Conservation (phyloP, 768 basidiomycete genomes). For the Suillus spraguei region DNA sequence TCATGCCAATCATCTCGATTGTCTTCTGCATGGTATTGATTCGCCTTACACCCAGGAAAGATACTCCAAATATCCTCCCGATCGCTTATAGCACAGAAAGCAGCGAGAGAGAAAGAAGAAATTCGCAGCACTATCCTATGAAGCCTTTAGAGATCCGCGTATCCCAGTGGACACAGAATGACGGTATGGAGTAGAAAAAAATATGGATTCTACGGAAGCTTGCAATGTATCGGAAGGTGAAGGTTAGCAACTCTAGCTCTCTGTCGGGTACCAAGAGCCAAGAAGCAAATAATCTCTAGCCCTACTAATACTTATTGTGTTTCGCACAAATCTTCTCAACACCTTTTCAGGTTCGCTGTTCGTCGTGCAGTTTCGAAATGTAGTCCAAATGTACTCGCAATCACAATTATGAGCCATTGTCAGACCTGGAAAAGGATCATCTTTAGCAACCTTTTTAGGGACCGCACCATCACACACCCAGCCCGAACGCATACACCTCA, state of each 20-base stretch:
- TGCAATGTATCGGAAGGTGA: neutral
- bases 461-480: neutral
- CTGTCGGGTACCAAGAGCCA: neutral
- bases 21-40: slow-evolving; percentile 30
- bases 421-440: neutral
- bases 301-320: neutral
- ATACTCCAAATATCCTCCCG: neutral
- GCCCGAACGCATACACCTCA: neutral
- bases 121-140: neutral
- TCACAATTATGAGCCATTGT: neutral
- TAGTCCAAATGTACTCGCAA: neutral
- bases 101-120: neutral
- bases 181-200: neutral
- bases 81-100: neutral
- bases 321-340: neutral
- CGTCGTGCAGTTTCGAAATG: neutral
- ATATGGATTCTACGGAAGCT: neutral
- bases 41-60: slow-evolving; percentile 19
- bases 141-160: neutral
- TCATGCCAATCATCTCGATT: slow-evolving; percentile 28
- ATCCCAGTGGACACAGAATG: neutral
- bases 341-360: neutral
- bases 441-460: neutral
- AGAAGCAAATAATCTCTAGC: neutral
- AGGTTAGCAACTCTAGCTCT: too few species aligned